phyloP scores from a whole-genome alignment of 1,139 yeast genomes.

The Yamadazyma trypodendri region DNA sequence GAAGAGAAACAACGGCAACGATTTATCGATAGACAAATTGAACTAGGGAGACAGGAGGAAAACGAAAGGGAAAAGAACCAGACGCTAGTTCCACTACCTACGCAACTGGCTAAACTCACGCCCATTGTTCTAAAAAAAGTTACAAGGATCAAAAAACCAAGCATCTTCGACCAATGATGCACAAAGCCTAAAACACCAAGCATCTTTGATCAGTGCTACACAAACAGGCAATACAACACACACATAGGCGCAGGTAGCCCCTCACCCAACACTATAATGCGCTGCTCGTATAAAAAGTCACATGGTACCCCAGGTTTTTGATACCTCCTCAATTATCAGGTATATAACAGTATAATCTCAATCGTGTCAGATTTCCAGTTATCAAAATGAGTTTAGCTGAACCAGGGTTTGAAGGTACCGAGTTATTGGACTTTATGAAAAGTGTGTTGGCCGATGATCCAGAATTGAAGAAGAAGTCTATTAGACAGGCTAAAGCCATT shows the following conservation, averaged over 20 bases:
- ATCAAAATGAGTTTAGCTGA: slow-evolving; percentile 18
- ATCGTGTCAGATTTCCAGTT: background rate
- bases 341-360: background rate
- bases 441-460: slow-evolving; percentile 23
- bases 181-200: slow-evolving; percentile 5
- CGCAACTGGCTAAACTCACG: no score
- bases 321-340: background rate
- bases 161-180: slow-evolving; percentile 4
- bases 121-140: slow-evolving; percentile 8
- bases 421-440: slow-evolving; percentile 23
- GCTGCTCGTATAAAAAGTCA: no score
- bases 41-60: slow-evolving; percentile 30
- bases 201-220: slow-evolving; percentile 3
- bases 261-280: no score
- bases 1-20: slow-evolving; percentile 24
- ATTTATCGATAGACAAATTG: slow-evolving; percentile 54
- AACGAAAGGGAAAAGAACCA: slow-evolving; percentile 1
- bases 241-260: no score
- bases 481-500: slow-evolving; percentile 20
- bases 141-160: slow-evolving; percentile 4
- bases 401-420: slow-evolving; percentile 26
- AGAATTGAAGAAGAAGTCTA: slow-evolving; percentile 19
- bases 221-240: slow-evolving; percentile 3
- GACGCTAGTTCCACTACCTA: slow-evolving; percentile 6
- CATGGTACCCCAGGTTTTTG: slow-evolving; percentile 1